Evolutionary conservation across 2,329 filamentous ascomycete genomes (phyloP).

Genomic region (Dissoconium aciculare): DNA sequence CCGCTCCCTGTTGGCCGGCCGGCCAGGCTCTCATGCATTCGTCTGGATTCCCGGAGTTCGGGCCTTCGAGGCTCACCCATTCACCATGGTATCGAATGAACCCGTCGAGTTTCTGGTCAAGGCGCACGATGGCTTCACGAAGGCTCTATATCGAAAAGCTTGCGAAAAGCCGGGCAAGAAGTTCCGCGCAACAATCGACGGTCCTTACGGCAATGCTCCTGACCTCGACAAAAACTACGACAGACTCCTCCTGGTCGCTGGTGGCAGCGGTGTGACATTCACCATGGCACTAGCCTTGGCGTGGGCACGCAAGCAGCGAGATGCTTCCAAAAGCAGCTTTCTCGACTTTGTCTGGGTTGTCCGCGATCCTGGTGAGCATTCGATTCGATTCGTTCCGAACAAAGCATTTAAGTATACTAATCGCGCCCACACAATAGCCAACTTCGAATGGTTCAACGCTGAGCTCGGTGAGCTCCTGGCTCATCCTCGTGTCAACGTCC

Average conservation of each 20-base stretch:
- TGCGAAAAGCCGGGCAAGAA: conserved; percentile 7
- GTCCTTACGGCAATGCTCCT: conserved; percentile 18
- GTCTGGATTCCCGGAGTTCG: conserved; percentile 13
- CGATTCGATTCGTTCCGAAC: too few relatives aligned
- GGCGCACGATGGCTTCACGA: conserved; percentile 13
- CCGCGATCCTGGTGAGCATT: conserved; percentile 5
- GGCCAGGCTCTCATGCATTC: conserved; percentile 14
- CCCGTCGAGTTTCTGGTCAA: conserved; percentile 13
- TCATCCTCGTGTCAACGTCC: conserved; percentile 34
- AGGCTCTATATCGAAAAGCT: conserved; percentile 10
- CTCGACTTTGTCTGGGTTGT: conserved; percentile 29
- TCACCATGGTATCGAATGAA: conserved; percentile 11
- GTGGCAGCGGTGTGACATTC: conserved; percentile 45
- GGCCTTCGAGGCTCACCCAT: conserved; percentile 13
- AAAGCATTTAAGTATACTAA: background rate
- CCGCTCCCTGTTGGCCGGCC: conserved; percentile 6
- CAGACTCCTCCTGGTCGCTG: conserved; percentile 44
- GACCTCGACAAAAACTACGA: conserved; percentile 40
- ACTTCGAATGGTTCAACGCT: conserved; percentile 36
- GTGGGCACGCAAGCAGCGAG: conserved; percentile 18
- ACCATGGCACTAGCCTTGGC: conserved; percentile 41
- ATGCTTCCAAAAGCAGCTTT: conserved; percentile 31
- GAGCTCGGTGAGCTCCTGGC: conserved; percentile 34
- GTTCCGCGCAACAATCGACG: conserved; percentile 14
- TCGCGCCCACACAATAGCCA: conserved; percentile 2